phyloP scores from a whole-genome alignment of 2,329 filamentous ascomycete genomes.

The Botrytis fabae region DNA sequence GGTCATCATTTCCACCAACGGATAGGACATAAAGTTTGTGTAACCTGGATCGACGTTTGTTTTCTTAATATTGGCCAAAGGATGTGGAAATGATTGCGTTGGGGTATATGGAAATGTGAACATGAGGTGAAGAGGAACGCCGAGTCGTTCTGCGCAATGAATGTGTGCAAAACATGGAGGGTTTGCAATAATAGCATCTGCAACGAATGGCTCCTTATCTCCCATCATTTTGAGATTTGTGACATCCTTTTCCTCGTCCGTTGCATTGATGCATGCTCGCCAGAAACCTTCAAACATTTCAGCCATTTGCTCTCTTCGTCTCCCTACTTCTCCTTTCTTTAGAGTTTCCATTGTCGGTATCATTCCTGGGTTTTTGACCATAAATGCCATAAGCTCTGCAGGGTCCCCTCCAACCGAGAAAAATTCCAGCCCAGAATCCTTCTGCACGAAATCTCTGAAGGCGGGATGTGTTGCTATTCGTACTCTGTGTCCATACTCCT shows the following conservation, averaged over 20 bases:
- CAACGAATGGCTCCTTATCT: slow-evolving; percentile 60
- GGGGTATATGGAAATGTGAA: slow-evolving; percentile 85
- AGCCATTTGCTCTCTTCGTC: slow-evolving; percentile 67
- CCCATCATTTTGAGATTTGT: slow-evolving; percentile 66
- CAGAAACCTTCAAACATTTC: slow-evolving; percentile 85
- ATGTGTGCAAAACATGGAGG: slow-evolving; percentile 77
- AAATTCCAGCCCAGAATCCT: slow-evolving; percentile 73
- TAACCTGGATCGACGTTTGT: slow-evolving; percentile 71
- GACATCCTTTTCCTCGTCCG: slow-evolving; percentile 64
- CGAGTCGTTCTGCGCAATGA: slow-evolving; percentile 76
- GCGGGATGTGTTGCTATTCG: slow-evolving; percentile 77
- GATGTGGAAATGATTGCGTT: slow-evolving; percentile 70
- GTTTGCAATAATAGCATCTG: slow-evolving; percentile 83
- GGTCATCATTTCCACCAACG: slow-evolving; percentile 80
- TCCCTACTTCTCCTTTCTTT: slow-evolving; percentile 70
- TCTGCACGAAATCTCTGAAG: slow-evolving; percentile 73
- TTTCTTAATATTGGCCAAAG: slow-evolving; percentile 71
- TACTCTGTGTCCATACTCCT: slow-evolving; percentile 73
- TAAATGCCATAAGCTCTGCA: slow-evolving; percentile 80
- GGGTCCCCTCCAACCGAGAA: slow-evolving; percentile 80
- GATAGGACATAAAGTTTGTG: slow-evolving; percentile 79
- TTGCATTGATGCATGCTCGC: slow-evolving; percentile 73
- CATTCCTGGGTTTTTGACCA: slow-evolving; percentile 77
- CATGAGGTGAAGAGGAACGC: slow-evolving; percentile 79
- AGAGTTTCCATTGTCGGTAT: slow-evolving; percentile 74